phyloP scores from a whole-genome alignment of 2,329 filamentous ascomycete species.

The Penicillium hesseltinei region DNA sequence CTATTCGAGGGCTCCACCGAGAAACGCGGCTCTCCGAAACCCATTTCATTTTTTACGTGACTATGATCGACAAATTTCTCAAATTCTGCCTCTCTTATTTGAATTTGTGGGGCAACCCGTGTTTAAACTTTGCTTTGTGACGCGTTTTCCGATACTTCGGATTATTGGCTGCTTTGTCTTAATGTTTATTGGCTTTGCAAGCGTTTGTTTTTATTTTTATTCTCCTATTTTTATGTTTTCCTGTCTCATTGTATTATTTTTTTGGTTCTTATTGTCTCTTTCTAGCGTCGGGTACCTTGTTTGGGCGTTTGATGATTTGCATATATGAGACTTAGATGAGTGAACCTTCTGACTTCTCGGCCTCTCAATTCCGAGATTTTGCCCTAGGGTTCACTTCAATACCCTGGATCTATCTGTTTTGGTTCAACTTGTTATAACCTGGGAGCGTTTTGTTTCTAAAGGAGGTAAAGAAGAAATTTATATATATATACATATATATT shows the following conservation, averaged over 20 bases:
- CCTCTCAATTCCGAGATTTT: neutral
- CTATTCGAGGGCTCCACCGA: constrained; percentile 6
- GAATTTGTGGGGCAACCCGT: neutral
- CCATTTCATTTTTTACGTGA: constrained; percentile 10
- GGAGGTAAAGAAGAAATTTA: neutral
- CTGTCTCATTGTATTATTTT: neutral
- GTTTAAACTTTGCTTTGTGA: constrained; percentile 4
- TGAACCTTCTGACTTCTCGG: neutral
- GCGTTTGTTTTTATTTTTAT: neutral
- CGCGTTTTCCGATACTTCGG: neutral
- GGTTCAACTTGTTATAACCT: neutral
- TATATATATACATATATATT: no score
- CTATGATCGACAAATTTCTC: constrained; percentile 17
- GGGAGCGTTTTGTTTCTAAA: neutral
- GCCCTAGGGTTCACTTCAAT: neutral
- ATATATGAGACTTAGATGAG: neutral
- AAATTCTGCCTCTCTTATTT: neutral
- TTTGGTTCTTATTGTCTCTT: neutral
- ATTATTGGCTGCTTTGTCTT: neutral
- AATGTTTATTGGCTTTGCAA: neutral
- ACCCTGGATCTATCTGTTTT: neutral
- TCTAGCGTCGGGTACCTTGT: constrained; percentile 14
- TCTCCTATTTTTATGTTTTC: neutral
- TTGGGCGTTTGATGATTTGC: neutral
- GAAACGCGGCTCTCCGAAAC: constrained; percentile 4